These are phyloP conservation scores for Colletotrichum truncatum DNA, from an alignment of 2,329 filamentous ascomycete genomes.

Conservation along the genomic window DNA sequence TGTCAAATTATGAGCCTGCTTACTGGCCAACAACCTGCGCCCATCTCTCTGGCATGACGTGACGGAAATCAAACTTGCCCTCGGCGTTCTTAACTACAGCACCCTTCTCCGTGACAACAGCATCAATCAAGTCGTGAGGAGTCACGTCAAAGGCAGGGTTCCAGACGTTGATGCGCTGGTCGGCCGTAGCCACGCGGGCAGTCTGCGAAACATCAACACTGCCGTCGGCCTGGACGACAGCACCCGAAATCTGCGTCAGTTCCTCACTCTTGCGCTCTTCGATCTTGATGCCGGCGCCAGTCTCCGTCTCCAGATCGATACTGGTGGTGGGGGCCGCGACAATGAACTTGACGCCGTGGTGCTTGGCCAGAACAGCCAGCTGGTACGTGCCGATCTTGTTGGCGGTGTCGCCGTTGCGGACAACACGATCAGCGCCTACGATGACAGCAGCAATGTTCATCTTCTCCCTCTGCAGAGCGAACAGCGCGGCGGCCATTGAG, in stretches of 20 bases:
- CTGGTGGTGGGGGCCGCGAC: slow-evolving; percentile 95
- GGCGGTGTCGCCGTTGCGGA: slow-evolving; percentile 95
- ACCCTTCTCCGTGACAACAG: slow-evolving; percentile 91
- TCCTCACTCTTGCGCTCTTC: slow-evolving; percentile 86
- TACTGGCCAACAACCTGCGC: slow-evolving; percentile 38
- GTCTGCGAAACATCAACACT: slow-evolving; percentile 69
- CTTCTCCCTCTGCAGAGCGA: slow-evolving; percentile 68
- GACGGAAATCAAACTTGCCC: slow-evolving; percentile 74
- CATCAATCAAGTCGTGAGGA: slow-evolving; percentile 87
- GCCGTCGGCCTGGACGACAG: slow-evolving; percentile 71
- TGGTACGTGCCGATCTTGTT: slow-evolving; percentile 99
- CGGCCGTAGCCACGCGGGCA: slow-evolving; percentile 81
- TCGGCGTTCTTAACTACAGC: slow-evolving; percentile 80
- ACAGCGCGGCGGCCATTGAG: slow-evolving; percentile 92
- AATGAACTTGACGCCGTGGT: slow-evolving; percentile 92
- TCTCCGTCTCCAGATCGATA: slow-evolving; percentile 84
- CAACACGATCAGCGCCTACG: slow-evolving; percentile 94
- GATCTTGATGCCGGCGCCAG: slow-evolving; percentile 84
- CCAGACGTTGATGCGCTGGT: slow-evolving; percentile 85
- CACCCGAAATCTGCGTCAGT: slow-evolving; percentile 85
- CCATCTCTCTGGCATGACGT: slow-evolving; percentile 67
- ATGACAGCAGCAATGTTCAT: slow-evolving; percentile 86
- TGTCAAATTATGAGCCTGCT: background rate
- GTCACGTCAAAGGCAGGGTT: slow-evolving; percentile 98
- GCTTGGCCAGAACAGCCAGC: slow-evolving; percentile 86